Percentiles rank a stretch among this genome's conserved stretches.
These are phyloP conservation scores for Microcera coccophila DNA, from an alignment of 2,329 filamentous ascomycete species.

Conservation along the genomic window DNA sequence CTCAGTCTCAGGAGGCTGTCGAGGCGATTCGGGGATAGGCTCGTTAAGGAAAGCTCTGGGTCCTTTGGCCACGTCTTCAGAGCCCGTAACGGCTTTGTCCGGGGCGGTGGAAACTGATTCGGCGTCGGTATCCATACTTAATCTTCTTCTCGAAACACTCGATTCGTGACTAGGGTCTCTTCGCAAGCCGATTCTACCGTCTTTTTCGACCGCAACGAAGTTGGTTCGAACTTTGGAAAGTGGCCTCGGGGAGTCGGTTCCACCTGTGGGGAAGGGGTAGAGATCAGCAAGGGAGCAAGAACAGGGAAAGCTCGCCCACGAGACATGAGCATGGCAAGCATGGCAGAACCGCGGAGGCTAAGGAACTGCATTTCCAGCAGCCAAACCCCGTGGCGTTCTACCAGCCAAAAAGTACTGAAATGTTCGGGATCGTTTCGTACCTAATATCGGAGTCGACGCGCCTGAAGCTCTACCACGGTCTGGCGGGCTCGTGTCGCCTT, in stretches of 20 bases:
- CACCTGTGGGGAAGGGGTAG: slow-evolving; percentile 25
- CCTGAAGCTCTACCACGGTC: slow-evolving; percentile 68
- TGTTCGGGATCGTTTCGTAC: slow-evolving; percentile 20
- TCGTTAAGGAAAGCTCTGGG: slow-evolving; percentile 32
- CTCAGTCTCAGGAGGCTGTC: slow-evolving; percentile 19
- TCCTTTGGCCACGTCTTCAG: slow-evolving; percentile 23
- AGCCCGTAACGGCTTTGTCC: slow-evolving; percentile 34
- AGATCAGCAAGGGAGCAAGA: slow-evolving; percentile 21
- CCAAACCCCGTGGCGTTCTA: neutral
- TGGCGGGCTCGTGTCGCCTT: slow-evolving; percentile 60
- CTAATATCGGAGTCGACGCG: slow-evolving; percentile 34
- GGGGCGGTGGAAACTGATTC: slow-evolving; percentile 32
- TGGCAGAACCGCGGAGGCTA: neutral
- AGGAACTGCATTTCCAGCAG: neutral
- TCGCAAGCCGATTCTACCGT: slow-evolving; percentile 54
- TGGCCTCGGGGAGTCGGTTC: slow-evolving; percentile 55
- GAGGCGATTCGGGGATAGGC: slow-evolving; percentile 42
- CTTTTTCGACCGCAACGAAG: slow-evolving; percentile 70
- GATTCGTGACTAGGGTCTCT: slow-evolving; percentile 37
- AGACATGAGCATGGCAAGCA: neutral
- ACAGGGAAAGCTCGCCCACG: neutral
- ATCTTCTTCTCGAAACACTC: slow-evolving; percentile 34
- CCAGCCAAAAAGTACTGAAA: too few relatives aligned
- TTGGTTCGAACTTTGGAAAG: slow-evolving; percentile 72
- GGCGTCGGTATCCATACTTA: slow-evolving; percentile 35